These are phyloP conservation scores for Rhynchospora tenuis DNA, from an alignment of 176 grass and related monocot genomes.

Conservation along the genomic window DNA sequence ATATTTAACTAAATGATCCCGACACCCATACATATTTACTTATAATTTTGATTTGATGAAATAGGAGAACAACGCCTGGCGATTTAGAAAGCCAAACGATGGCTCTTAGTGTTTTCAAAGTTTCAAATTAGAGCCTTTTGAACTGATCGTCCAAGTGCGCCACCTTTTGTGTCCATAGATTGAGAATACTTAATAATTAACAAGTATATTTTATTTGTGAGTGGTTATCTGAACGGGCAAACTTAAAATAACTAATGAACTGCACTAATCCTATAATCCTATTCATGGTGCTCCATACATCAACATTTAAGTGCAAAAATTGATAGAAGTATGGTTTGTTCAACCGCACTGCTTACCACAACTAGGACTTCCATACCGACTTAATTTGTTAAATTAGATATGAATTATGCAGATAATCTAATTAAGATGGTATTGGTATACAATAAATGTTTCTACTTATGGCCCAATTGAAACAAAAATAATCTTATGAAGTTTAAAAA, in stretches of 20 bases:
- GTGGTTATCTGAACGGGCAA: background rate
- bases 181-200: background rate
- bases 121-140: no score
- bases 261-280: background rate
- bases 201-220: background rate
- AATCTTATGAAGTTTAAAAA: background rate
- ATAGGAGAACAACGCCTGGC: no score
- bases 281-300: background rate
- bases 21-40: no score
- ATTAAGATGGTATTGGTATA: background rate
- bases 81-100: no score
- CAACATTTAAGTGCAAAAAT: background rate
- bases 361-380: background rate
- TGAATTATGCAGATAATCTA: background rate
- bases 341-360: no score
- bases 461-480: background rate
- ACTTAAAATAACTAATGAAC: background rate
- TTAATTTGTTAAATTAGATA: background rate
- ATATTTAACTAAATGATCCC: no score
- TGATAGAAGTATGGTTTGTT: background rate
- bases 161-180: background rate
- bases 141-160: no score
- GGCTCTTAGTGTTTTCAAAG: no score
- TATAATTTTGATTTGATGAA: no score
- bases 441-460: background rate